These are phyloP conservation scores for Platanthera zijinensis DNA, from an alignment of 106 monocot species.

Conservation along the genomic window DNA sequence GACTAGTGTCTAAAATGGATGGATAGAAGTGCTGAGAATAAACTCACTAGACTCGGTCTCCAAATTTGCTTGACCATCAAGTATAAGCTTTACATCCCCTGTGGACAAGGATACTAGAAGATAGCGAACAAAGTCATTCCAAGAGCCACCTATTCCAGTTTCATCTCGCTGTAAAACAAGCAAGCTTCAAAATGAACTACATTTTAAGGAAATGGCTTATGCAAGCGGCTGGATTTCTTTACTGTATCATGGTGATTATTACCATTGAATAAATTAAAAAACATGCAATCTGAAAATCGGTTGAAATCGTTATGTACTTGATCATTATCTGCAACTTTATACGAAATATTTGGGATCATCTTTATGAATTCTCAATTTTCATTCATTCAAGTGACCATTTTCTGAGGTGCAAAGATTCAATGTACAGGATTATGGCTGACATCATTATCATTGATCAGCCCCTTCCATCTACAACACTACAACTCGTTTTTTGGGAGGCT, in stretches of 20 bases:
- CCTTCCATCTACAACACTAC: no score
- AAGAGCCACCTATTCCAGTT: slow-evolving; percentile 61
- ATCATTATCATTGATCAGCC: no score
- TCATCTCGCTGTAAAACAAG: slow-evolving; percentile 53
- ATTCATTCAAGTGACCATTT: neutral
- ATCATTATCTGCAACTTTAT: neutral
- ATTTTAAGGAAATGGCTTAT: neutral
- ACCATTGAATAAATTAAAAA: neutral
- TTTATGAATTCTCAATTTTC: neutral
- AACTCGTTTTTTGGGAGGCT: no score
- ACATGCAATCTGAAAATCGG: neutral
- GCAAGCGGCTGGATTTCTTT: neutral
- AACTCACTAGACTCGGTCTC: slow-evolving; percentile 10
- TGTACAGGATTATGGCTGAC: no score
- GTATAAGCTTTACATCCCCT: slow-evolving; percentile 34
- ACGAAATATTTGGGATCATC: neutral
- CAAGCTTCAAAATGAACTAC: neutral
- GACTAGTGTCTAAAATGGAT: neutral
- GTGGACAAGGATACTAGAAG: slow-evolving; percentile 40
- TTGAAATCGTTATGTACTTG: neutral
- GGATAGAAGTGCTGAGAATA: neutral
- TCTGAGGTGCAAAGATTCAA: neutral
- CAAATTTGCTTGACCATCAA: slow-evolving; percentile 9
- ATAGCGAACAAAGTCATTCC: slow-evolving; percentile 67
- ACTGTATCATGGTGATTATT: neutral